A percentile compares a stretch with the other conserved stretches of the same genome.
phyloP scores from a whole-genome alignment of 2,329 filamentous ascomycete genomes.

The Claviceps fusiformis region DNA sequence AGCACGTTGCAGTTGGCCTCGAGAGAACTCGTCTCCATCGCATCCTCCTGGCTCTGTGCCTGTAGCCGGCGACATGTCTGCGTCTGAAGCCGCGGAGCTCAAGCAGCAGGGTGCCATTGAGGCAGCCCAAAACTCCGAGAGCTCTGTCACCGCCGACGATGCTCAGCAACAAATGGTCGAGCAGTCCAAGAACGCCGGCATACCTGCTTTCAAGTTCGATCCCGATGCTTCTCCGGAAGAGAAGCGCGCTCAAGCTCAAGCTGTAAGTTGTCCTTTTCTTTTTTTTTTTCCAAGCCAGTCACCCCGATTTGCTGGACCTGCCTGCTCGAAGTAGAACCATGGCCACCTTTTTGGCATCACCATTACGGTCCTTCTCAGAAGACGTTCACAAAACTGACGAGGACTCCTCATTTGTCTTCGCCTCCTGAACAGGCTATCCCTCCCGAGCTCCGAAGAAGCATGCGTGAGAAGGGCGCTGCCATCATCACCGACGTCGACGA shows the following conservation, averaged over 20 bases:
- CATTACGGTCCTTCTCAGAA: no score
- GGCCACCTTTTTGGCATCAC: not conserved
- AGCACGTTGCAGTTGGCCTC: not conserved
- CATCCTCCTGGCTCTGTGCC: constrained; percentile 3
- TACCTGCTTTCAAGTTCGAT: constrained; percentile 72
- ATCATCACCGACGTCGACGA: constrained; percentile 71
- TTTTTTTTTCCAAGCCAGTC: no score
- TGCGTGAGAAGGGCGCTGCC: constrained; percentile 44
- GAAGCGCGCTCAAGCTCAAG: constrained; percentile 67
- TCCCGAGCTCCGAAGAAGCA: constrained; percentile 21
- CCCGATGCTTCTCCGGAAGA: constrained; percentile 71
- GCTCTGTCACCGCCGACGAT: constrained; percentile 51
- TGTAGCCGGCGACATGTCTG: constrained; percentile 18
- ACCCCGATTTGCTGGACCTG: no score
- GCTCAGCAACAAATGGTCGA: constrained; percentile 62
- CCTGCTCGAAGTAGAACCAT: not conserved
- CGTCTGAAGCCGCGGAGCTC: constrained; percentile 41
- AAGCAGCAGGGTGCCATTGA: constrained; percentile 72
- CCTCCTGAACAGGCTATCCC: constrained; percentile 20
- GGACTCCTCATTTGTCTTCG: not conserved
- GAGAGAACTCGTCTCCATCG: not conserved
- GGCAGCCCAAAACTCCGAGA: constrained; percentile 59
- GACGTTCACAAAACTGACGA: not conserved
- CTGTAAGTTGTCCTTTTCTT: constrained; percentile 38
- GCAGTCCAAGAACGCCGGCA: constrained; percentile 66